phyloP scores from a whole-genome alignment of 2,329 filamentous ascomycete genomes.

The Pezicula radicicola region DNA sequence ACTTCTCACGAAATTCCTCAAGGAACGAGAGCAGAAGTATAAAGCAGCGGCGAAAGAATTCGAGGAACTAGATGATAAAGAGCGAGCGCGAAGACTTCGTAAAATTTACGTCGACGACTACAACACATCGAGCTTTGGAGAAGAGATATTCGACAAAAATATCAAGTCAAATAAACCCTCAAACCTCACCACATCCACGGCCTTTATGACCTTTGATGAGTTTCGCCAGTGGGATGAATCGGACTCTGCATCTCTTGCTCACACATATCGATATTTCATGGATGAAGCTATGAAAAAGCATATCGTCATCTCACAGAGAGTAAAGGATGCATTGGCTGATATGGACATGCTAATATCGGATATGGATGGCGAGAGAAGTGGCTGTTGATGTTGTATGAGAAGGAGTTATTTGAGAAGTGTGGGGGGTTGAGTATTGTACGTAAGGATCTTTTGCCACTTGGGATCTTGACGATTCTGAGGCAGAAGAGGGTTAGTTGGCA shows the following conservation, averaged over 20 bases:
- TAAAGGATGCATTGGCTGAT: conserved; percentile 12
- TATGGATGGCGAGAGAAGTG: conserved; percentile 28
- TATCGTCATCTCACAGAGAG: conserved; percentile 17
- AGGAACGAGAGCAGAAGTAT: conserved; percentile 32
- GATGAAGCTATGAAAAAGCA: conserved; percentile 15
- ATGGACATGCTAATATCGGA: conserved; percentile 5
- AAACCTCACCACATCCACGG: conserved; percentile 16
- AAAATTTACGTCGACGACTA: conserved; percentile 7
- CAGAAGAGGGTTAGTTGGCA: conserved; percentile 22
- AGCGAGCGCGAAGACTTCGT: conserved; percentile 2
- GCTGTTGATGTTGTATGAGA: conserved; percentile 31
- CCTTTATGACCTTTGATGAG: conserved; percentile 36
- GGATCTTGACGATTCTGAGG: conserved; percentile 32
- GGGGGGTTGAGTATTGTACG: conserved; percentile 35
- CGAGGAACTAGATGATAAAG: conserved; percentile 21
- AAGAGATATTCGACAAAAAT: not conserved
- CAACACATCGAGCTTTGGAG: not conserved
- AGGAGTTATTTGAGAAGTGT: conserved; percentile 33
- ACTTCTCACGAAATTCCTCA: conserved; percentile 19
- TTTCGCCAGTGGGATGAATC: conserved; percentile 30
- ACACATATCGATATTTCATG: conserved; percentile 26
- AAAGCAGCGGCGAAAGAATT: conserved; percentile 21
- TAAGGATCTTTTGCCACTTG: conserved; percentile 34
- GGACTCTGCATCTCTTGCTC: conserved; percentile 21
- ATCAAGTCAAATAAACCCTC: not conserved